Base-by-base conservation (phyloP, 495 filamentous ascomycete species). In the Glonium stellatum region DNA sequence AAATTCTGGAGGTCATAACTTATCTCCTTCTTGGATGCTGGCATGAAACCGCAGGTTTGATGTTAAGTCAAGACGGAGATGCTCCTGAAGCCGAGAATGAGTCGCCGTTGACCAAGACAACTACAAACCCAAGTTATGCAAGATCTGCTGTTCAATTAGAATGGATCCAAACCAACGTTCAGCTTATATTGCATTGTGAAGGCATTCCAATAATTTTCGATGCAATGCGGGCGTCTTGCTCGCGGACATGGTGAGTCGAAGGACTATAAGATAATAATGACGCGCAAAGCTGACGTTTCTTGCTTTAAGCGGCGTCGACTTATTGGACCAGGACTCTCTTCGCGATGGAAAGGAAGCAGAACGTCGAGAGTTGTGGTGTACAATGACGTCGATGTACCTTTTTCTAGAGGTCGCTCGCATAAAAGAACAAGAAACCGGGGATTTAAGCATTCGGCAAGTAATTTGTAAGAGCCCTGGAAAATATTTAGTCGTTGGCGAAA, bases 11-110 rank as follows among this genome's bases (percentile, higher is more conserved):
- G 59, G 80, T 79, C n/a, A 69, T 96, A 61, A 80, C 86, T 21
- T 95, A 97, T 71, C 68, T 89, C 25, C 78, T 86, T 22, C 79
- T 95, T 21, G 90, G 90, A 1, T 77, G 84, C 41, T 95, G 90
- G 90, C 82, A 82, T 1, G 77, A 86, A 44, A 90, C 87, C 41
- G 88, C 86, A 54, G 84, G 84, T 50, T 22, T 55, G 9, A 42
- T 39, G 1, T 57, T 27, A 25, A 31, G 8, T 15, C 21, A 51
- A 27, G 6, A 8, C 18, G 13, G 48, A 54, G 15, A 21, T 19
- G 31, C 60, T 12, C 6, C 22, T 25, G 47, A 52, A 13, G 21
- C 50, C 34, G 44, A 62, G 15, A 49, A 41, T 8, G 51, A 42
- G n/a, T 21, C 50, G 12, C 18, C 57, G 12, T 52, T 51, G 18